phyloP scores from a whole-genome alignment of 2,329 filamentous ascomycete species.

The Claviceps maximensis region DNA sequence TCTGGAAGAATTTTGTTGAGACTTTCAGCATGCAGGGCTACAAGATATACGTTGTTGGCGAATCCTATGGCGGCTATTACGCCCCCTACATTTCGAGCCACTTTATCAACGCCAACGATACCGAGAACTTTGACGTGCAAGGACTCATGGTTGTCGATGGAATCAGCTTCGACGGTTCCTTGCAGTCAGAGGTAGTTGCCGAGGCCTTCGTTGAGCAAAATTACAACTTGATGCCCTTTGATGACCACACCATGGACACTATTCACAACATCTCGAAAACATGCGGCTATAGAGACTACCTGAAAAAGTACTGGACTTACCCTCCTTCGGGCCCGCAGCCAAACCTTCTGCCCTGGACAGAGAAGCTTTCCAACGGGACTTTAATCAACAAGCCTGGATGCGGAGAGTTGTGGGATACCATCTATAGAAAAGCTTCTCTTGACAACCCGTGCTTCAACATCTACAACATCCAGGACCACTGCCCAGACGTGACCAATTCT shows the following conservation, averaged over 20 bases:
- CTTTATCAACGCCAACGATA: slow-evolving; percentile 56
- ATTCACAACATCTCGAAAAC: slow-evolving; percentile 37
- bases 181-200: slow-evolving; percentile 33
- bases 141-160: slow-evolving; percentile 65
- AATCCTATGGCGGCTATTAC: slow-evolving; percentile 54
- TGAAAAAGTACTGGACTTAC: slow-evolving; percentile 50
- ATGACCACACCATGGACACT: slow-evolving; percentile 40
- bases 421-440: slow-evolving; percentile 37
- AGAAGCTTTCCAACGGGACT: slow-evolving; percentile 14
- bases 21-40: slow-evolving; percentile 54
- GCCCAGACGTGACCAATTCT: slow-evolving; percentile 56
- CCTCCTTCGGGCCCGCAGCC: slow-evolving; percentile 53
- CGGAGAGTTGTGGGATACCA: slow-evolving; percentile 39
- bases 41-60: slow-evolving; percentile 62
- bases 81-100: slow-evolving; percentile 61
- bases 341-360: slow-evolving; percentile 28
- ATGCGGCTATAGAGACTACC: slow-evolving; percentile 51
- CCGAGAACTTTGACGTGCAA: slow-evolving; percentile 51
- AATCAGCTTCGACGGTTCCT: slow-evolving; percentile 36
- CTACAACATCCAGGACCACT: slow-evolving; percentile 61
- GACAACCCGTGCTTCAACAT: slow-evolving; percentile 71
- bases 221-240: slow-evolving; percentile 47
- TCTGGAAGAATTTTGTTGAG: slow-evolving; percentile 66
- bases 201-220: slow-evolving; percentile 49
- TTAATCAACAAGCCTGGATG: slow-evolving; percentile 33